Conservation (phyloP, 2,329 filamentous ascomycete species). For the Clarireedia hainanense region DNA sequence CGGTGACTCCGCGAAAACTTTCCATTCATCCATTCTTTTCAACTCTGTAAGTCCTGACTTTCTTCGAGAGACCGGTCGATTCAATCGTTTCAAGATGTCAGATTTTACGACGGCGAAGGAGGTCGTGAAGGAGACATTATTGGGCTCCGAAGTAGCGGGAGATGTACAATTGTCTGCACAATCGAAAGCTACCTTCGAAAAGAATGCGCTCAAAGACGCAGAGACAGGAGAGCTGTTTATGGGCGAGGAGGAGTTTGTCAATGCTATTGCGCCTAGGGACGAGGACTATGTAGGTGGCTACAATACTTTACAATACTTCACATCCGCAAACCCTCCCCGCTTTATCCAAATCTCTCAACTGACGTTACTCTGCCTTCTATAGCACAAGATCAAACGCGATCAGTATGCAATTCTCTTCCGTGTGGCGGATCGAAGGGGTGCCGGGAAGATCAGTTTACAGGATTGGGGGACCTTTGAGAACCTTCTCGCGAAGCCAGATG, state of each 20-base stretch:
- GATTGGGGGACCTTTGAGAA: slow-evolving; percentile 96
- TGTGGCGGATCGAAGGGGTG: slow-evolving; percentile 73
- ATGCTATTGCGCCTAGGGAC: slow-evolving; percentile 75
- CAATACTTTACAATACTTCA: slow-evolving; percentile 6
- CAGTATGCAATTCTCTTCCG: slow-evolving; percentile 92
- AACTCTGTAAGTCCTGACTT: neutral
- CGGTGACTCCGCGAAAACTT: neutral
- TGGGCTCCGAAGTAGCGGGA: slow-evolving; percentile 47
- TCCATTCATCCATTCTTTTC: slow-evolving; percentile 2
- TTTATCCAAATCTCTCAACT: slow-evolving; percentile 12
- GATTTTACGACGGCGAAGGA: slow-evolving; percentile 35
- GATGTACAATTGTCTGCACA: slow-evolving; percentile 61
- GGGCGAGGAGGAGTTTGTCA: slow-evolving; percentile 78
- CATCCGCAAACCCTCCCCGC: neutral
- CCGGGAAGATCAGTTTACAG: slow-evolving; percentile 65
- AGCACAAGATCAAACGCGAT: slow-evolving; percentile 97
- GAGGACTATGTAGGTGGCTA: slow-evolving; percentile 78
- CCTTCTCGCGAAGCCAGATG: slow-evolving; percentile 85
- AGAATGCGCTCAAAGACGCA: slow-evolving; percentile 68
- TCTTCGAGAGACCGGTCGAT: neutral
- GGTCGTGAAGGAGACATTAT: slow-evolving; percentile 70
- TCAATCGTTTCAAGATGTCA: slow-evolving; percentile 18
- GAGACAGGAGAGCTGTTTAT: slow-evolving; percentile 72
- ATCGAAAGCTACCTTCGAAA: slow-evolving; percentile 67
- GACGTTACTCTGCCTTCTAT: slow-evolving; percentile 16